Percentiles rank a stretch among this genome's conserved stretches.
phyloP scores from a whole-genome alignment of 2,329 filamentous ascomycete species.

The Thielaviopsis populi region DNA sequence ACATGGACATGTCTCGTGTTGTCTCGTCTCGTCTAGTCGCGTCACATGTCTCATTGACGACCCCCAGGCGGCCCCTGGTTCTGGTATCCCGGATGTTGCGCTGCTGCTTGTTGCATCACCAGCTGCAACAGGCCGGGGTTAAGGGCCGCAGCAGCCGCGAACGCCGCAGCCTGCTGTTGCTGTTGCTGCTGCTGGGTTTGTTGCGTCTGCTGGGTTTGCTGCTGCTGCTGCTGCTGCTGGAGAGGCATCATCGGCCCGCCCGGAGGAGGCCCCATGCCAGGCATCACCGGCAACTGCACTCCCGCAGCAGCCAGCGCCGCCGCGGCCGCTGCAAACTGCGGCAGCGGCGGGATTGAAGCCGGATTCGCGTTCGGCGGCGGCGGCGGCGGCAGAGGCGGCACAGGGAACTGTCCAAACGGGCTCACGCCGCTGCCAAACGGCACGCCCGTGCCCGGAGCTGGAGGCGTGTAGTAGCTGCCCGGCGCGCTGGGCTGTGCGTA shows the following conservation, averaged over 20 bases:
- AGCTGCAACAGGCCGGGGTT: constrained; percentile 9
- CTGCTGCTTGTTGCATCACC: constrained; percentile 5
- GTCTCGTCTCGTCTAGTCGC: no score
- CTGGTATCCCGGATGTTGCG: not conserved
- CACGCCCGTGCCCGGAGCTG: not conserved
- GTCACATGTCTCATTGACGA: not conserved
- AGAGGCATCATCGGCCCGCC: constrained; percentile 1
- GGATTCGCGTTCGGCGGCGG: constrained; percentile 10
- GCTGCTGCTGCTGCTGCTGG: constrained; percentile 25
- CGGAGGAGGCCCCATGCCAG: not conserved
- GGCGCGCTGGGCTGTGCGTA: not conserved
- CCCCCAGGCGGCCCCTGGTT: constrained; percentile 1
- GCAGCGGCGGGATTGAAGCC: not conserved
- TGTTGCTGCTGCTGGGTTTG: constrained; percentile 20
- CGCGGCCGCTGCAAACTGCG: constrained; percentile 1
- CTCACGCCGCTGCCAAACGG: not conserved
- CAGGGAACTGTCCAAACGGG: not conserved
- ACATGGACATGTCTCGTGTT: no score
- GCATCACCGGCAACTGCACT: not conserved
- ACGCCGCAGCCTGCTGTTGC: constrained; percentile 4
- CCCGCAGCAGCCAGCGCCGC: not conserved
- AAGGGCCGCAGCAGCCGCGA: constrained; percentile 9
- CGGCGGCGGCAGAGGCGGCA: constrained; percentile 4
- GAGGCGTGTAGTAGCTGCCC: not conserved
- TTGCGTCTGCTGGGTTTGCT: constrained; percentile 22